A percentile compares a stretch with the other conserved stretches of the same genome.
These are phyloP conservation scores for Sclerotiophoma versabilis DNA, from an alignment of 2,329 filamentous ascomycete species.

Conservation along the genomic window DNA sequence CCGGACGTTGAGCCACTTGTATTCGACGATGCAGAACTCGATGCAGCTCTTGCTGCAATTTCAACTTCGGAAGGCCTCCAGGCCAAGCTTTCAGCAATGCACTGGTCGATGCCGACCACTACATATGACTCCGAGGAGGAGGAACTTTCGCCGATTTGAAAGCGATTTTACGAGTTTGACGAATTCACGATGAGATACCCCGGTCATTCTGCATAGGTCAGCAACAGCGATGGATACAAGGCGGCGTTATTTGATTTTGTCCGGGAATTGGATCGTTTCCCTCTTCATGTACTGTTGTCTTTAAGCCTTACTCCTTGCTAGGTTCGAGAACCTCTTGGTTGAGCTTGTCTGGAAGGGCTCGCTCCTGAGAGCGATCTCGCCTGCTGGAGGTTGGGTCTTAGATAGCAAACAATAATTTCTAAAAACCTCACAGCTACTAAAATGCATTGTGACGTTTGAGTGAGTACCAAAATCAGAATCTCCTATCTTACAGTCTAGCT, in stretches of 20 bases:
- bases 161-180: conserved; percentile 8
- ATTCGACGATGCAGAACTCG: conserved; percentile 26
- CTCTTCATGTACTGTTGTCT: neutral
- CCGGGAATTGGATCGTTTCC: neutral
- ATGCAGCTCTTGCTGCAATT: conserved; percentile 19
- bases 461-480: no score
- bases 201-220: conserved; percentile 4
- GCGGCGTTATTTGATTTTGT: neutral
- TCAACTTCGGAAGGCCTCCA: conserved; percentile 17
- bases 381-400: neutral
- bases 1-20: conserved; percentile 28
- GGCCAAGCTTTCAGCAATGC: conserved; percentile 18
- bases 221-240: neutral
- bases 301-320: neutral
- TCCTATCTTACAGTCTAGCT: no score
- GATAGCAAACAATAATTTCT: neutral
- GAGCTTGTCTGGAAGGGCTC: conserved; percentile 13
- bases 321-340: conserved; percentile 9
- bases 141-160: conserved; percentile 16
- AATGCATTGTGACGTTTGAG: neutral
- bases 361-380: conserved; percentile 13
- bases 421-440: neutral
- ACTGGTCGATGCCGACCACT: conserved; percentile 24
- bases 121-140: conserved; percentile 38
- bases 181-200: conserved; percentile 13